Base-by-base conservation (phyloP, 805 yeast genomes). In the Yarrowia keelungensis region DNA sequence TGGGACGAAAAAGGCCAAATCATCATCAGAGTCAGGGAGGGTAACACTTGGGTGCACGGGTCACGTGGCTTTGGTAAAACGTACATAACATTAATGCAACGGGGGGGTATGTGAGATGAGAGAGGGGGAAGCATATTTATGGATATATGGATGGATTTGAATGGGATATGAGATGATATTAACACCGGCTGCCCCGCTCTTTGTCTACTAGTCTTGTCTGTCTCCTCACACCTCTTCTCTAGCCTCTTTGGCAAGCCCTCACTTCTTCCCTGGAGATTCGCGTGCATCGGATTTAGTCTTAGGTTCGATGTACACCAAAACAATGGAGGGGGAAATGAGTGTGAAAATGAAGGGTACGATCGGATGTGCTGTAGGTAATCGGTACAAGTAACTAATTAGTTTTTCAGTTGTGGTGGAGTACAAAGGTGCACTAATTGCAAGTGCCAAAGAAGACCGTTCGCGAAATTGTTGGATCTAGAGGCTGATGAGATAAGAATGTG, bases 1-100 rank as follows among this genome's bases (percentile, higher is more conserved):
- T 47, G 56, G 54, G 56, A 47, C 47, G 67, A 62, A 62, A 62
- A 62, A 62, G 67, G 67, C 67, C 67, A 62, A 62, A 62, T 62
- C 67, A 62, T 49, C 67, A 62, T 62, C 67, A 47, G 39, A 47
- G 56, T 41, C 46, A 47, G 47, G 67, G 56, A 47, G 67, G 67
- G 67, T 62, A 62, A 62, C 65, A 12, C 42, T 35, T 8, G 15
- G 32, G 32, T 16, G 43, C 36, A 12, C 14, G 19, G 46, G 65
- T 59, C 65, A 59, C 65, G 65, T 59, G 62, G 51, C 51, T 59
- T n/a, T 14, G 41, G 32, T 26, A 38, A 19, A 58, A 35, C 32
- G 51, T 42, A 59, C 65, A 26, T 26, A 59, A 59, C 62, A 56
- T 56, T 41, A 56, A 36, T 39, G 47, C 62, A 53, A 26, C 47